A percentile compares a stretch with the other conserved stretches of the same genome.
phyloP scores from a whole-genome alignment of 495 filamentous ascomycete genomes.

The Podospora appendiculata region DNA sequence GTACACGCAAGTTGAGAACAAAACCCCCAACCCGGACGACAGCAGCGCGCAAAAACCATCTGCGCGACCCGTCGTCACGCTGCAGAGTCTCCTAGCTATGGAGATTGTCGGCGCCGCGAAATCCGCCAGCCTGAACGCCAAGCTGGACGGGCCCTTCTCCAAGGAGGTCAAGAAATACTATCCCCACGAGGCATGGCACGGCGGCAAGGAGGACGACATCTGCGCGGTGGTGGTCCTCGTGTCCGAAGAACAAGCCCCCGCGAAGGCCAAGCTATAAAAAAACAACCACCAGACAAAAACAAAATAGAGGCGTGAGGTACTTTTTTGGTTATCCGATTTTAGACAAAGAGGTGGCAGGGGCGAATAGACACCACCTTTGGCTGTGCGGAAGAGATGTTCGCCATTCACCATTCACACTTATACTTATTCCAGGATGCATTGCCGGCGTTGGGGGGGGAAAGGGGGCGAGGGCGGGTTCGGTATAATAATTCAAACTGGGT shows the following conservation, averaged over 20 bases:
- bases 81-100: constrained; percentile 72
- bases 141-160: constrained; percentile 84
- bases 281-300: not conserved
- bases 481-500: no score
- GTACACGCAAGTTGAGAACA: constrained; percentile 38
- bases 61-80: constrained; percentile 25
- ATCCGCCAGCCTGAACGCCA: constrained; percentile 66
- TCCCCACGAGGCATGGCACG: constrained; percentile 73
- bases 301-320: not conserved
- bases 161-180: constrained; percentile 84
- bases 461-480: no score
- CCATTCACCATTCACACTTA: no score
- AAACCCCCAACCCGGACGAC: constrained; percentile 2
- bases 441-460: no score
- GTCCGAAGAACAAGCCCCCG: constrained; percentile 39
- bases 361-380: no score
- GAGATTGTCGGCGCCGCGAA: constrained; percentile 77
- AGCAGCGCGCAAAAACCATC: not conserved
- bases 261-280: constrained; percentile 30
- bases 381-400: no score
- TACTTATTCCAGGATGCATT: no score
- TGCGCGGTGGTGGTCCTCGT: constrained; percentile 70
- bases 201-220: constrained; percentile 90
- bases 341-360: no score
- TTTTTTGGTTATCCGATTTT: no score